phyloP scores from a whole-genome alignment of 495 filamentous ascomycete species.

The Penicillium egyptiacum region DNA sequence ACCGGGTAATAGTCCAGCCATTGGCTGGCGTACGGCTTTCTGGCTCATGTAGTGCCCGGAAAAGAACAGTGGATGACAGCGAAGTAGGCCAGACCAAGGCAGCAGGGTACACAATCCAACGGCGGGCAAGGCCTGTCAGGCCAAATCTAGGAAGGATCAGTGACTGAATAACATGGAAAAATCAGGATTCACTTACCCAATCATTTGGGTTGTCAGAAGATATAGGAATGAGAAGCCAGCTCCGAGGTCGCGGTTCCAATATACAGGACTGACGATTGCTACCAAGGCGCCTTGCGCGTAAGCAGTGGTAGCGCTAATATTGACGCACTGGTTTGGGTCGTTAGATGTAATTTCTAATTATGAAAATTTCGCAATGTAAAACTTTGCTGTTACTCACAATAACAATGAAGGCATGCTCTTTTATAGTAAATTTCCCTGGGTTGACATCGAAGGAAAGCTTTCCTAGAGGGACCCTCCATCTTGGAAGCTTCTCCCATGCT shows the following conservation, averaged over 20 bases:
- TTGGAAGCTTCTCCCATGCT: slow-evolving; percentile 49
- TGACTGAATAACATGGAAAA: not conserved
- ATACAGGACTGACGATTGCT: slow-evolving; percentile 50
- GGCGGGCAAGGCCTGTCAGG: slow-evolving; percentile 61
- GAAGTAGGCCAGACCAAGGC: slow-evolving; percentile 38
- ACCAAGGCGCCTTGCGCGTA: slow-evolving; percentile 62
- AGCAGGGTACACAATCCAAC: slow-evolving; percentile 58
- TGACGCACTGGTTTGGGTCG: slow-evolving; percentile 24
- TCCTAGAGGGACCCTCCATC: slow-evolving; percentile 61
- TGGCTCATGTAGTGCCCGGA: slow-evolving; percentile 48
- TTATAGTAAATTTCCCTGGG: slow-evolving; percentile 67
- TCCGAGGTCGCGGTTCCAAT: slow-evolving; percentile 62
- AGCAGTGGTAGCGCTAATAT: slow-evolving; percentile 39
- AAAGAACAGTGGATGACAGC: slow-evolving; percentile 30
- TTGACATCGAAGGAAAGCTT: slow-evolving; percentile 51
- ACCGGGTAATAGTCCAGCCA: slow-evolving; percentile 56
- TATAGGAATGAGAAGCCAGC: slow-evolving; percentile 62
- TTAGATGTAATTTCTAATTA: not conserved
- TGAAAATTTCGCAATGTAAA: not conserved
- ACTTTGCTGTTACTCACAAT: slow-evolving; percentile 48
- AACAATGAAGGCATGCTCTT: slow-evolving; percentile 68
- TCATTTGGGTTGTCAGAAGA: slow-evolving; percentile 61
- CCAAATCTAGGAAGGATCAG: slow-evolving; percentile 36
- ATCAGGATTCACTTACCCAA: slow-evolving; percentile 46
- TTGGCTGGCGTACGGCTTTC: slow-evolving; percentile 45